Evolutionary conservation across 495 filamentous ascomycete species (phyloP).

Genomic region (Haplographium delicatum): DNA sequence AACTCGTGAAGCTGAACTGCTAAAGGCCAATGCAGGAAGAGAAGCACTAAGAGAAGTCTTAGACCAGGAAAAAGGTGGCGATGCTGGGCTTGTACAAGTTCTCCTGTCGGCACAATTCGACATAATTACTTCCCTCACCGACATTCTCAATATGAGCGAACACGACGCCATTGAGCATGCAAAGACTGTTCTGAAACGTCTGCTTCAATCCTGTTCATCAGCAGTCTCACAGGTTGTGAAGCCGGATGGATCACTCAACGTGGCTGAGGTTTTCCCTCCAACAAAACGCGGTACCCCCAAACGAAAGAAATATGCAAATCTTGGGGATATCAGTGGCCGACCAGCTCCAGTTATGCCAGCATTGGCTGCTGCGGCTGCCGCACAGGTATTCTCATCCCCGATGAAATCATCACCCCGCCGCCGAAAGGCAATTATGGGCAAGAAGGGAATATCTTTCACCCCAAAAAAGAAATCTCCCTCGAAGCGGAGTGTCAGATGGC

Average conservation of each 20-base stretch:
- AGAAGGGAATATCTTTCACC: conserved; percentile 78
- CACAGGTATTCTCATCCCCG: conserved; percentile 39
- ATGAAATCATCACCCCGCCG: conserved; percentile 75
- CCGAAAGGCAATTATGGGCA: conserved; percentile 59
- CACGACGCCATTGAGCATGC: conserved; percentile 77
- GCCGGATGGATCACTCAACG: conserved; percentile 70
- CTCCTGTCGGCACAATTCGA: conserved; percentile 90
- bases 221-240: conserved; percentile 80
- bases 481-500: conserved; percentile 85
- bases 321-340: conserved; percentile 32
- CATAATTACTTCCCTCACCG: conserved; percentile 72
- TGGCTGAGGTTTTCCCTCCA: conserved; percentile 52
- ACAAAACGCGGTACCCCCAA: conserved; percentile 67
- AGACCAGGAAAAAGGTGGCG: conserved; percentile 78
- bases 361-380: conserved; percentile 28
- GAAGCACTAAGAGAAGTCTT: conserved; percentile 72
- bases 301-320: conserved; percentile 51
- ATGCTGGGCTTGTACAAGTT: conserved; percentile 70
- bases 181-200: conserved; percentile 68
- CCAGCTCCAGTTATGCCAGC: conserved; percentile 34
- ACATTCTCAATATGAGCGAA: conserved; percentile 74
- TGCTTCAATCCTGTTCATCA: conserved; percentile 69
- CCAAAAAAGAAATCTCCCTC: conserved; percentile 71
- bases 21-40: conserved; percentile 77
- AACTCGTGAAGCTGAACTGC: conserved; percentile 73